phyloP scores from a whole-genome alignment of 1,284 basidiomycete genomes.

The Bondarzewia mesenterica region DNA sequence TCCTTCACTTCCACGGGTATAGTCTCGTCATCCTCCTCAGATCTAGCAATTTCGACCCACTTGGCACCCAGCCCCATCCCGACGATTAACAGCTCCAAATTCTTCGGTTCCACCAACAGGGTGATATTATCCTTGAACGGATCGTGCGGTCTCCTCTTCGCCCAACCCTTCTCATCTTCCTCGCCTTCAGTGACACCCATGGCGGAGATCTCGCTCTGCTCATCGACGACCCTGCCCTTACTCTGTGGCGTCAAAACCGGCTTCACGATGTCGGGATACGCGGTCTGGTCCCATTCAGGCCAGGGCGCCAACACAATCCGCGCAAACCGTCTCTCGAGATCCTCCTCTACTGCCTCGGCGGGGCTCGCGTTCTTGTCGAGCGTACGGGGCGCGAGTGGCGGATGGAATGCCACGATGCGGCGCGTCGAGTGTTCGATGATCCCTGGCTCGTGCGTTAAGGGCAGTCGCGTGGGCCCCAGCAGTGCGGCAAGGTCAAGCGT shows the following conservation, averaged over 20 bases:
- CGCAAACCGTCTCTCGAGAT: constrained; percentile 37
- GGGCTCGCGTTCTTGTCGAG: background rate
- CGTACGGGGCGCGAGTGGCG: constrained; percentile 12
- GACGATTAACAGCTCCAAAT: constrained; percentile 29
- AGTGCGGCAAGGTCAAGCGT: constrained; percentile 26
- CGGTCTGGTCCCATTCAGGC: constrained; percentile 23
- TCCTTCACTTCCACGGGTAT: background rate
- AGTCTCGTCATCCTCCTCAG: constrained; percentile 12
- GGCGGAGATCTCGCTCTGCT: constrained; percentile 3
- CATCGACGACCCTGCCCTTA: constrained; percentile 27
- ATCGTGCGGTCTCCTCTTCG: constrained; percentile 27
- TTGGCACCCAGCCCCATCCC: constrained; percentile 48
- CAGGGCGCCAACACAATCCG: constrained; percentile 44
- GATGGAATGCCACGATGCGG: constrained; percentile 31
- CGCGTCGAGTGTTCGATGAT: constrained; percentile 46
- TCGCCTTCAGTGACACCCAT: background rate
- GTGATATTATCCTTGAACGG: constrained; percentile 40
- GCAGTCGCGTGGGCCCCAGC: constrained; percentile 36
- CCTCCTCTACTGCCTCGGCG: constrained; percentile 36
- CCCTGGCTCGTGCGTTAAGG: constrained; percentile 40
- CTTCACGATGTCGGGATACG: constrained; percentile 21
- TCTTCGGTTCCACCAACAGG: constrained; percentile 35
- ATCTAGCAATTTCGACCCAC: constrained; percentile 47
- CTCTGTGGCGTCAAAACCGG: constrained; percentile 32
- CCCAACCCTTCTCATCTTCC: background rate